Evolutionary conservation across 768 basidiomycete species (phyloP).

Genomic region (Tylopilus subfusipes): DNA sequence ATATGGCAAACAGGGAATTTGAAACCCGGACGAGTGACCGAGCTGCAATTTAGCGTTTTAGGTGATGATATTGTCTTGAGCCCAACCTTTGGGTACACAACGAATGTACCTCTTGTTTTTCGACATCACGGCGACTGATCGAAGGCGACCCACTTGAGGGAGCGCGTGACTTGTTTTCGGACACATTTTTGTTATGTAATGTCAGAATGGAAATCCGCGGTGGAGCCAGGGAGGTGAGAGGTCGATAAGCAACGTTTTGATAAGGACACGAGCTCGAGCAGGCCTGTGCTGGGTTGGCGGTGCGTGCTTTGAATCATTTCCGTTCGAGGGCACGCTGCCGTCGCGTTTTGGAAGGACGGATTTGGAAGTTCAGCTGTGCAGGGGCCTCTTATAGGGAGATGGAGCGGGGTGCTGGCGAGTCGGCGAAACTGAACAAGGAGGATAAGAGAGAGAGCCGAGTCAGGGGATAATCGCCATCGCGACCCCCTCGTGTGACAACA

Average conservation of each 20-base stretch:
- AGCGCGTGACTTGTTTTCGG: background rate
- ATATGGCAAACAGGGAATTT: background rate
- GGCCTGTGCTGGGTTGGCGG: background rate
- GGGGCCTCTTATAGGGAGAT: background rate
- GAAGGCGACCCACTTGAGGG: background rate
- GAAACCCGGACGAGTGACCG: background rate
- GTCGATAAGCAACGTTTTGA: slow-evolving; percentile 8
- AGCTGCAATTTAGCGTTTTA: background rate
- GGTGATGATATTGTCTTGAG: background rate
- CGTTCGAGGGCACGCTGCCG: background rate
- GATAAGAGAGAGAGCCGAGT: slow-evolving; percentile 6
- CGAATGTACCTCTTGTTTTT: too few relatives aligned
- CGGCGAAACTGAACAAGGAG: background rate
- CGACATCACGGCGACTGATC: too few relatives aligned
- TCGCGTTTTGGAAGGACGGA: background rate
- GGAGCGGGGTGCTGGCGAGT: background rate
- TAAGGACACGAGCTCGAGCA: slow-evolving; percentile 2
- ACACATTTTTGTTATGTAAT: background rate
- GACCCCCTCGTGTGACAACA: slow-evolving; percentile 18
- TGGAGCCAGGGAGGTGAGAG: background rate
- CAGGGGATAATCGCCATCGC: slow-evolving; percentile 9
- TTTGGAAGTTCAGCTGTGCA: slow-evolving; percentile 1
- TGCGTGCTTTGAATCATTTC: background rate
- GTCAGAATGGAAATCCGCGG: background rate
- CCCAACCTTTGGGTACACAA: background rate